Percentiles rank a stretch among this genome's conserved stretches.
Evolutionary conservation across 140 eudicot species (phyloP).

Genomic region (Stevia rebaudiana): DNA sequence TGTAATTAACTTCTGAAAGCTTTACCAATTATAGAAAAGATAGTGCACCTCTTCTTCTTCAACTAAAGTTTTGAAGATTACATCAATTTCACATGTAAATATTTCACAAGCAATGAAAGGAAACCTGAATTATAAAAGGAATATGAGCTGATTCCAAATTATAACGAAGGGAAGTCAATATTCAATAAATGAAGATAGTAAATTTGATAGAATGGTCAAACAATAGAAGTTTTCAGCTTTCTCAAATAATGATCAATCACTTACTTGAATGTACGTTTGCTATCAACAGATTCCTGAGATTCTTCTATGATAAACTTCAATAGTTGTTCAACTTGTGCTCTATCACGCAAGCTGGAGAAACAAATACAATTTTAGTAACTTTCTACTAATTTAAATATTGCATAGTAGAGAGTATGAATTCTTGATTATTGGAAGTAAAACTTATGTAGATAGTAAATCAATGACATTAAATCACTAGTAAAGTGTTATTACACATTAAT

Average conservation of each 20-base stretch:
- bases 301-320: constrained; percentile 66
- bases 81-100: constrained; percentile 91
- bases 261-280: constrained; percentile 71
- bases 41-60: constrained; percentile 86
- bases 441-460: background rate
- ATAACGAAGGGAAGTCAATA: constrained; percentile 3
- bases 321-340: constrained; percentile 79
- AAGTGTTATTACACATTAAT: constrained; percentile 59
- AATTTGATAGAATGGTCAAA: background rate
- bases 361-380: constrained; percentile 9
- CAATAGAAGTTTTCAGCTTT: background rate
- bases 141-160: constrained; percentile 9
- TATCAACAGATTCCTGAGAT: constrained; percentile 70
- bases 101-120: constrained; percentile 93
- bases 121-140: constrained; percentile 43
- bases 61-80: constrained; percentile 78
- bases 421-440: background rate
- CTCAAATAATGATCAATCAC: constrained; percentile 10
- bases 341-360: constrained; percentile 64
- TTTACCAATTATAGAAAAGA: constrained; percentile 1
- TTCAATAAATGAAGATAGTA: background rate
- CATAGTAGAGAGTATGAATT: background rate
- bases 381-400: background rate
- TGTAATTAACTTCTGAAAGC: background rate
- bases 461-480: background rate